These are phyloP conservation scores for Mucor irregularis DNA, from an alignment of 371 early-diverging fungal genomes.

Conservation along the genomic window DNA sequence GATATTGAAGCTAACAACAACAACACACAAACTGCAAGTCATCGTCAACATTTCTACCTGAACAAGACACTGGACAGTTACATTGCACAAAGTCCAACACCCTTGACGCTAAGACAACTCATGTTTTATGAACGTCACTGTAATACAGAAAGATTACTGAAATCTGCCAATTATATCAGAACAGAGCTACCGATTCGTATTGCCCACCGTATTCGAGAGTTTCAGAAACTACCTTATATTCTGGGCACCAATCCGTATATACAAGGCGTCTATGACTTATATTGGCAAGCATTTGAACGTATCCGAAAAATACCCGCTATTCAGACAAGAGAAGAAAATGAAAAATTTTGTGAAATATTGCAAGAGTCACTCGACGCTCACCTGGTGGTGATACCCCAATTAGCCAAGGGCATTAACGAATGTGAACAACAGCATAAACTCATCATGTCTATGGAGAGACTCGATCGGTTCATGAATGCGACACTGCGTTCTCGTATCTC, in stretches of 20 bases:
- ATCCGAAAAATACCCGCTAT: slow-evolving; percentile 68
- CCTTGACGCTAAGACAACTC: slow-evolving; percentile 82
- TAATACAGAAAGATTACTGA: slow-evolving; percentile 70
- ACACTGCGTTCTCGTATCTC: slow-evolving; percentile 82
- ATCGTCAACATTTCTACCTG: slow-evolving; percentile 64
- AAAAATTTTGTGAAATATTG: slow-evolving; percentile 68
- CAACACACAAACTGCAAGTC: neutral
- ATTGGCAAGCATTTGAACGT: slow-evolving; percentile 81
- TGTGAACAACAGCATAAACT: slow-evolving; percentile 52
- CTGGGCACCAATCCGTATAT: slow-evolving; percentile 84
- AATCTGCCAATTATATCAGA: slow-evolving; percentile 82
- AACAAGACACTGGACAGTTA: slow-evolving; percentile 77
- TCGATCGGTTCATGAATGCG: slow-evolving; percentile 79
- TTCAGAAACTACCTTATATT: slow-evolving; percentile 80
- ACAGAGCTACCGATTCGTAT: slow-evolving; percentile 83
- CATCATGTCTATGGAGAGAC: slow-evolving; percentile 49
- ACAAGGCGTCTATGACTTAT: slow-evolving; percentile 71
- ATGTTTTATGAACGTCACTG: slow-evolving; percentile 79
- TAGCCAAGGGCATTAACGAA: slow-evolving; percentile 79
- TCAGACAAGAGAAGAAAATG: slow-evolving; percentile 67
- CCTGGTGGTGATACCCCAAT: slow-evolving; percentile 77
- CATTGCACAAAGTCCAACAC: slow-evolving; percentile 64
- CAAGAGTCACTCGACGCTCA: slow-evolving; percentile 64
- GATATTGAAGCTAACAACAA: neutral
- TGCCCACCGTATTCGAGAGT: slow-evolving; percentile 83